Percentiles rank a stretch among this genome's conserved stretches.
phyloP scores from a whole-genome alignment of 352 stramenopile genomes.

The Pythium guiyangense region DNA sequence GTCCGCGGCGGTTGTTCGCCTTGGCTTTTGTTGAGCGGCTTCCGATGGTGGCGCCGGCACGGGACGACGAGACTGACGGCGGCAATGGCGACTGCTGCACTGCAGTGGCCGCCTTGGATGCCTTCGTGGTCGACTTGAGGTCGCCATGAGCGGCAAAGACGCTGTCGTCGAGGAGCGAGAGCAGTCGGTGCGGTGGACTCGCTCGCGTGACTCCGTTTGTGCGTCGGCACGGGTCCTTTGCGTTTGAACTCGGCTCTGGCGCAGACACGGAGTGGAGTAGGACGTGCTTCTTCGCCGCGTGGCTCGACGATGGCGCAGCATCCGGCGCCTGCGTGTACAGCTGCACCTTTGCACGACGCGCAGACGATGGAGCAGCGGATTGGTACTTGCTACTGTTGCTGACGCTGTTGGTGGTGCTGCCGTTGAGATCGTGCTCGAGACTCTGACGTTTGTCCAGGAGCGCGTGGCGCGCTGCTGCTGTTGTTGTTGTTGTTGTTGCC shows the following conservation, averaged over 20 bases:
- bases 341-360: conserved; percentile 1
- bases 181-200: conserved; percentile 10
- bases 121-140: not conserved
- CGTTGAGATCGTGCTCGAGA: not conserved
- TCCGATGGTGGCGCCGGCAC: conserved; percentile 11
- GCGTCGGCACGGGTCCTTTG: not conserved
- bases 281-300: conserved; percentile 3
- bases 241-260: not conserved
- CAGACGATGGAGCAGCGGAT: not conserved
- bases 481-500: too few species aligned
- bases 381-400: too few species aligned
- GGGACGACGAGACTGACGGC: not conserved
- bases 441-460: conserved; percentile 14
- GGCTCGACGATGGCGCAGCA: conserved; percentile 8
- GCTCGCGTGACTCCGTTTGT: conserved; percentile 9
- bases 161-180: conserved; percentile 30
- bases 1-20: conserved; percentile 4
- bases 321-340: conserved; percentile 15
- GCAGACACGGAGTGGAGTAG: conserved; percentile 2
- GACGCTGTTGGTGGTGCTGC: too few species aligned
- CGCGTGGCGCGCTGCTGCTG: conserved; percentile 4
- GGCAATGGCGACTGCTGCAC: not conserved
- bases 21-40: conserved; percentile 25
- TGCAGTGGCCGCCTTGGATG: not conserved
- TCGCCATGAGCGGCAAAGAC: conserved; percentile 7